Base-by-base conservation (phyloP, 208 protist genomes). In the Vickermania spadyakhi region DNA sequence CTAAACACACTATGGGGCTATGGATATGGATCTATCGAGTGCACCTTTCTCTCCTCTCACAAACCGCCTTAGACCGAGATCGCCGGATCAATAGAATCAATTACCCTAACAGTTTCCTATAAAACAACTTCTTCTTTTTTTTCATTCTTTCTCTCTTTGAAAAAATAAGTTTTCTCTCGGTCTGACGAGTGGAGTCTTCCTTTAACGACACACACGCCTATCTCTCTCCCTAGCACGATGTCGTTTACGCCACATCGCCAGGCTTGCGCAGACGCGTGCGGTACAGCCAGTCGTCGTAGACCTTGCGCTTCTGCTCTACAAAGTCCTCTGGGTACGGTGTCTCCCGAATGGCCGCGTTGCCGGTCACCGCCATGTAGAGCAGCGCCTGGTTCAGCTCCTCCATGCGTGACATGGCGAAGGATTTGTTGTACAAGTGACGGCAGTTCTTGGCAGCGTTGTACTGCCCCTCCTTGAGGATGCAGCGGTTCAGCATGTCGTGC, bases 361-460 rank as follows among this genome's bases (percentile, higher is more conserved):
- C 85, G 2, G 85, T 92, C 66, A 92, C 79, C 26, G 81, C 78
- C 85, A 92, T 92, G 72, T 92, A 92, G 50, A 92, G 57, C 64
- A 89, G 31, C 23, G 85, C 67, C 67, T 92, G 85, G 60, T 92
- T 86, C 62, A 89, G 52, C 62, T 92, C 81, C 60, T 92, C 81
- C 79, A 84, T 82, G 27, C 85, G 75, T 0, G 81, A 82, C 85
- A 92, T 92, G 52, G 85, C 81, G 60, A 92, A 89, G 41, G 49
- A 61, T 62, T 92, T 92, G 70, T 92, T 67, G 61, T 75, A 84
- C 31, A 92, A 56, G 55, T 92, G 85, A 26, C 79, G 75, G 66
- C 85, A 92, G 68, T 92, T 92, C 70, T 92, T 92, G n/a, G 77
- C 73, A 13, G 81, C 85, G 74, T 92, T 92, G 79, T 91, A 91